Base-by-base conservation (phyloP, 192 early-diverging fungal species). In the Paraglomus occultum region DNA sequence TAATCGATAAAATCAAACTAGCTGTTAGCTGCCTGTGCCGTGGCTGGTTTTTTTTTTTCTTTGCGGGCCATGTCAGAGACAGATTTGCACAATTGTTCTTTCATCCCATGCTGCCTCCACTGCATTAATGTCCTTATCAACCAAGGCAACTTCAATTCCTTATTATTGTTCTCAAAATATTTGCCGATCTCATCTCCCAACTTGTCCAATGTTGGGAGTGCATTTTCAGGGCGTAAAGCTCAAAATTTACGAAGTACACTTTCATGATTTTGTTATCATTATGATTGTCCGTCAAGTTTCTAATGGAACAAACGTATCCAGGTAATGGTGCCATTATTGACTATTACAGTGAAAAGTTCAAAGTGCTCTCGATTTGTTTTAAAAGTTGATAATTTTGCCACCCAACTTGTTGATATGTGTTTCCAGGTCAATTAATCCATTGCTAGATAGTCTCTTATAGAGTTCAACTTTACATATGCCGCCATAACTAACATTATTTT, bases 121-220 rank as follows among this genome's bases (percentile, higher is more conserved):
- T 5, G 64, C 49, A 8, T 23, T 38, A 17, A 51, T 50, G 51
- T 65, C 39, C 49, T 65, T 51, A 43, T 65, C 39, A 17, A 65
- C 8, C 23, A 63, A 23, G 48, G 5, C 61, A 63, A 63, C n/a
- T 31, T 31, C 31, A 31, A 31, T 31, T 31, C 31, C 31, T 31
- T 31, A 3, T 31, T 31, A 31, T 31, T 31, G 31, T 31, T 31
- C 31, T 62, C 46, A 62, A 62, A 18, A 45, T 62, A 44, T n/a
- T 44, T 42, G 11, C 46, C 59, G 12, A 62, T 62, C 20, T 39
- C 40, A 42, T 62, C 59, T 14, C 59, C 59, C 42, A 62, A 62
- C 6, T 62, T 39, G 12, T 46, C 42, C 20, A 62, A 63, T 46
- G 9, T 48, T n/a, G 44, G 60, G 11, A 62, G n/a, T 3, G 45